Evolutionary conservation across 495 filamentous ascomycete genomes (phyloP), one percentile per base, ranked within the genome.

Genomic region (Oidiodendron maius): DNA sequence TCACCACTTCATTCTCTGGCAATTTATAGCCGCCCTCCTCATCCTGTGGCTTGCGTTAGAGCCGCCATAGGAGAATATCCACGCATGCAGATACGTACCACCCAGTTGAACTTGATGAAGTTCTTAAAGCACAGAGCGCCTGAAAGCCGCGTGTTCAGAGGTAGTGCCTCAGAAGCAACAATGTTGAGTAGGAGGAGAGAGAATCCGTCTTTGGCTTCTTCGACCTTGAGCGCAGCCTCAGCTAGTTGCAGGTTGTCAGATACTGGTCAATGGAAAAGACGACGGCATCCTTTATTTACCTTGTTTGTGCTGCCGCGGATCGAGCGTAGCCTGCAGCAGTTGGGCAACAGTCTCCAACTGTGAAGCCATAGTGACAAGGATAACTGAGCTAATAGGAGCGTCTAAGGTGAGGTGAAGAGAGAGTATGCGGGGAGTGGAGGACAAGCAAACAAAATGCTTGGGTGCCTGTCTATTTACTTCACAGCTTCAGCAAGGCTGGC

Each of bases 121-220:
- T 99, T 99, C 70, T 99, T 99, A 77, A 99, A 97, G 71, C 82
- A 94, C 39, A 99, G 74, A 22, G 93, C 89, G 58, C 86, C 86
- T n/a, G 93, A 79, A 37, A 97, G 84, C 21, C 94, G 82, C 53
- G 82, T 89, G 57, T 87, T 89, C 41, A 70, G 64, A 8, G 85
- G 80, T 50, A 80, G 79, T 21, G 70, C 63, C 17, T 81, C 80
- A 52, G 81, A 76, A 17, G 87, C 87, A 43, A 94, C 89, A 60
- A 97, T 89, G 46, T 86, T 86, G 21, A 99, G 81, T 28, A 99
- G 78, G 44, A 78, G 74, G 44, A 96, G 69, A n/a, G 93, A 87
- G 68, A 93, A 99, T 49, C 82, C 81, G 4, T 87, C 83, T 64
- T 88, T 86, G 54, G 71, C 75, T 67, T 95, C 81, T 63, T 87